A percentile compares a stretch with the other conserved stretches of the same genome.
These are phyloP conservation scores for Skeletonema potamos DNA, from an alignment of 108 stramenopile species.

Conservation along the genomic window DNA sequence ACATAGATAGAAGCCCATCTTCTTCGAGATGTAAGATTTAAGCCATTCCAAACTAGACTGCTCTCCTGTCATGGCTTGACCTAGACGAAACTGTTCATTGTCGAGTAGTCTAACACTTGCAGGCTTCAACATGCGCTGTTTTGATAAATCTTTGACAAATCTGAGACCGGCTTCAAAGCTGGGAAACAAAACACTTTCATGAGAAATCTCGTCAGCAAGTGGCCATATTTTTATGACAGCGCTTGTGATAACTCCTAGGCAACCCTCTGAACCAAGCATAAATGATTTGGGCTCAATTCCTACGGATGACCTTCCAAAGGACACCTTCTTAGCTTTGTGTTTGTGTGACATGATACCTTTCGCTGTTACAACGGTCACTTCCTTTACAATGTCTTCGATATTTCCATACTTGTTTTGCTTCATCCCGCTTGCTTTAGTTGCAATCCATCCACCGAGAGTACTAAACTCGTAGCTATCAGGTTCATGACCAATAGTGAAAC, in stretches of 20 bases:
- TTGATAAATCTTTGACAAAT: constrained; percentile 75
- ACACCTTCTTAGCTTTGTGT: constrained; percentile 26
- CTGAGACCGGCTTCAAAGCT: constrained; percentile 74
- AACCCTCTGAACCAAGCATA: constrained; percentile 93
- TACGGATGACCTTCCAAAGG: constrained; percentile 72
- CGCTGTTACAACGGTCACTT: constrained; percentile 73
- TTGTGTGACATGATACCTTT: constrained; percentile 59
- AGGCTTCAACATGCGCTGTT: constrained; percentile 55
- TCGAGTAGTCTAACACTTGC: constrained; percentile 90
- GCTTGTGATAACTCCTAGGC: constrained; percentile 87
- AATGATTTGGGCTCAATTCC: constrained; percentile 79
- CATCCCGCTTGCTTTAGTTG: constrained; percentile 97
- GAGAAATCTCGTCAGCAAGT: constrained; percentile 59
- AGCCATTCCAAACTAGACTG: constrained; percentile 41
- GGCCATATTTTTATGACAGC: constrained; percentile 88
- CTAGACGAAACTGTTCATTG: constrained; percentile 91
- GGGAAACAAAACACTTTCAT: constrained; percentile 77
- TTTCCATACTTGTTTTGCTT: constrained; percentile 94
- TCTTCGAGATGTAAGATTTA: constrained; percentile 29
- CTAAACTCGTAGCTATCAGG: constrained; percentile 96
- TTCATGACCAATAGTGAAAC: constrained; percentile 94
- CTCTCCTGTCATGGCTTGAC: constrained; percentile 78
- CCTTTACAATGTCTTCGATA: constrained; percentile 93
- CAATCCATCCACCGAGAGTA: constrained; percentile 96
- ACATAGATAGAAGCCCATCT: constrained; percentile 30